Percentiles rank a stretch among this genome's conserved stretches.
Evolutionary conservation across 148 eudicot species (phyloP).

Genomic region (Heliamphora exappendiculata): DNA sequence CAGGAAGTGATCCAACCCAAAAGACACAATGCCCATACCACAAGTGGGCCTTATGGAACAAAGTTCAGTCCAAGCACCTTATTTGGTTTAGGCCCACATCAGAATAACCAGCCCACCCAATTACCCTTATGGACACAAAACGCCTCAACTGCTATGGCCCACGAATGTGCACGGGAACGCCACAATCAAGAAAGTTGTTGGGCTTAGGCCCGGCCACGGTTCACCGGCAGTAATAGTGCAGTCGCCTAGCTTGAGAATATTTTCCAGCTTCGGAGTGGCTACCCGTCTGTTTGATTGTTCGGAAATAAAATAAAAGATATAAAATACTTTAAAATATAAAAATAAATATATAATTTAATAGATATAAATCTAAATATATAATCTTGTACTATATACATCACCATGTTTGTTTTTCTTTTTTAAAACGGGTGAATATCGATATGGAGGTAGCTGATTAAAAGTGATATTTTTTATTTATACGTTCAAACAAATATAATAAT

Average conservation of each 20-base stretch:
- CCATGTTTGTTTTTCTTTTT: too few species aligned
- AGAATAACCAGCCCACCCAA: not conserved
- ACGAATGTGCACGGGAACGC: not conserved
- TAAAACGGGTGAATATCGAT: too few species aligned
- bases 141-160: slow-evolving; percentile 1
- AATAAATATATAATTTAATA: too few species aligned
- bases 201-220: not conserved
- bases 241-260: slow-evolving; percentile 5
- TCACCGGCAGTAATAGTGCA: not conserved
- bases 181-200: not conserved
- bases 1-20: slow-evolving; percentile 9
- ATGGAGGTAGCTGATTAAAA: too few species aligned
- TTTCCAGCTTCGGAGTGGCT: not conserved
- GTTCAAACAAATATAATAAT: too few species aligned
- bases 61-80: not conserved
- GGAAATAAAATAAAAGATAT: too few species aligned
- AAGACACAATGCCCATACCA: slow-evolving; percentile 16
- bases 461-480: too few species aligned
- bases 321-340: too few species aligned
- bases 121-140: slow-evolving; percentile 14
- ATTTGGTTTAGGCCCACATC: slow-evolving; percentile 8
- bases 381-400: too few species aligned
- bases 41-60: not conserved
- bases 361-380: too few species aligned
- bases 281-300: too few species aligned